Conservation (phyloP, 208 protist species). For the Balamuthia mandrillaris region DNA sequence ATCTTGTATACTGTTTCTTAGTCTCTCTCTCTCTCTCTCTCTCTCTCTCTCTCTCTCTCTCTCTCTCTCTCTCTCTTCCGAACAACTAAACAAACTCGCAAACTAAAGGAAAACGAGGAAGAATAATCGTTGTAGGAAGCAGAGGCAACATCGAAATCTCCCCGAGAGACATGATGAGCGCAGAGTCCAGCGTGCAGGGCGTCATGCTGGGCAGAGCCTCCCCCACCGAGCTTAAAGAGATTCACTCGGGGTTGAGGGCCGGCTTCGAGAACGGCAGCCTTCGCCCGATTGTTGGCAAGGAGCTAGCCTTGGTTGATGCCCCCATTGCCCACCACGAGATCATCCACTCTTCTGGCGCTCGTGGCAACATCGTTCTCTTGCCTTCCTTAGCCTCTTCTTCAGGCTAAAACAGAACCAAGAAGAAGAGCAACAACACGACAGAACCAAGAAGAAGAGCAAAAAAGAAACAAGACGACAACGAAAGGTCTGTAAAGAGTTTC, state of each 20-base stretch:
- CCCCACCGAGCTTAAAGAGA: neutral
- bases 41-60: too few species aligned
- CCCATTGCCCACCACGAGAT: constrained; percentile 14
- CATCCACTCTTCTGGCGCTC: neutral
- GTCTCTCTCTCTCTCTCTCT: too few species aligned
- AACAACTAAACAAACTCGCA: too few species aligned
- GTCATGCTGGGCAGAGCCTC: neutral
- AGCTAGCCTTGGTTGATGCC: constrained; percentile 2
- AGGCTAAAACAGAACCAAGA: too few species aligned
- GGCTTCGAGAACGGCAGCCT: constrained; percentile 10
- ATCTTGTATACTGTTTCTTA: too few species aligned
- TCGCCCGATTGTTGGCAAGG: neutral
- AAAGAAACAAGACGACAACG: too few species aligned
- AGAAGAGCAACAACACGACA: too few species aligned
- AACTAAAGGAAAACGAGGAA: neutral
- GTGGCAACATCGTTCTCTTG: constrained; percentile 21
- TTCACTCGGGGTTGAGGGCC: neutral
- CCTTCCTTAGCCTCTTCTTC: neutral
- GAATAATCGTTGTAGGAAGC: constrained; percentile 19
- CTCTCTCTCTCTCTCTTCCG: too few species aligned
- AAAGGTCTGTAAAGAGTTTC: too few species aligned
- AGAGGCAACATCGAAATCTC: constrained; percentile 21
- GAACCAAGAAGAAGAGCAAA: too few species aligned
- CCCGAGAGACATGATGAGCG: neutral
- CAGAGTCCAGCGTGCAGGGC: neutral